These are phyloP conservation scores for Komagataella mondaviorum DNA, from an alignment of 805 yeast genomes.

Conservation along the genomic window DNA sequence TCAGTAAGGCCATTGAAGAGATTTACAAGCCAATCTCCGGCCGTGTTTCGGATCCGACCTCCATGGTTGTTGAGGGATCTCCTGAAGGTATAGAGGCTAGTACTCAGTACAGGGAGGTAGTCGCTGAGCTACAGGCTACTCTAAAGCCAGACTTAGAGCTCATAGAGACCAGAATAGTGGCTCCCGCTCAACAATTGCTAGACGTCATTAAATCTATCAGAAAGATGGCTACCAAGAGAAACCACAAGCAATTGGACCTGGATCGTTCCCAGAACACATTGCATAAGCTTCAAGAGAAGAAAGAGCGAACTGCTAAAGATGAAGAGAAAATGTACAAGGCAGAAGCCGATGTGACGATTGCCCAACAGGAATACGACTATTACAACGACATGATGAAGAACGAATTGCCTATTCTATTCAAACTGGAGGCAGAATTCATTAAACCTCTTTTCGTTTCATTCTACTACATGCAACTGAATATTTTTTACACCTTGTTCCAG, in stretches of 20 bases:
- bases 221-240: constrained; percentile 91
- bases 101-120: constrained; percentile 81
- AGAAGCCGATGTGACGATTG: constrained; percentile 80
- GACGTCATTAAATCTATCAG: constrained; percentile 71
- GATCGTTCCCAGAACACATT: constrained; percentile 69
- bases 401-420: constrained; percentile 80
- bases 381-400: constrained; percentile 88
- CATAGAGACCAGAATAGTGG: constrained; percentile 79
- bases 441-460: constrained; percentile 88
- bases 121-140: constrained; percentile 71
- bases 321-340: constrained; percentile 84
- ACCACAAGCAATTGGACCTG: constrained; percentile 87
- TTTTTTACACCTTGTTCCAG: constrained; percentile 83
- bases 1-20: constrained; percentile 91
- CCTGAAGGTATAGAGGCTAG: constrained; percentile 95
- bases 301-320: constrained; percentile 75
- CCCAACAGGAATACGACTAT: constrained; percentile 92
- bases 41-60: constrained; percentile 77
- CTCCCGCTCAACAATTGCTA: constrained; percentile 84
- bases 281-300: constrained; percentile 66
- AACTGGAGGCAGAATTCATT: constrained; percentile 82
- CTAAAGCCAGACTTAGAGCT: constrained; percentile 87
- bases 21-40: constrained; percentile 95
- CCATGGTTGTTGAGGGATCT: constrained; percentile 80
- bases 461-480: constrained; percentile 95